Evolutionary conservation across 1,139 yeast species (phyloP), one percentile per base, ranked within the genome.

Genomic region (Blastobotrys ciferrii): DNA sequence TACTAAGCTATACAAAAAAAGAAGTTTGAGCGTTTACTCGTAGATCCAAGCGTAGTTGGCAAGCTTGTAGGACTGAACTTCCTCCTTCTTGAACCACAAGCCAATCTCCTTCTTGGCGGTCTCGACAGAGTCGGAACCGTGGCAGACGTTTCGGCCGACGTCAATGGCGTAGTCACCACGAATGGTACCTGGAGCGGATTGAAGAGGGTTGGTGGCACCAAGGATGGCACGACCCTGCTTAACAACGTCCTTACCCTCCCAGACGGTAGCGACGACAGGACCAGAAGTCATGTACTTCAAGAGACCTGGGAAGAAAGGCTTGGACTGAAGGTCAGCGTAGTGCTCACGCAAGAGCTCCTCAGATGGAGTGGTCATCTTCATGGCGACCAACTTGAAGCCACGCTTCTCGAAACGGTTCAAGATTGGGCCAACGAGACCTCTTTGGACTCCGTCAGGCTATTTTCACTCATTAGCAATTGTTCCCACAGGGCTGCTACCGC

Each of bases 211-310:
- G 77, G 98, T 94, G 64, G 98, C 98, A 77, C 99, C 99, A 68
- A 94, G 83, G 71, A 94, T 84, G 68, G 80, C 84, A 80, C 99
- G 87, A 73, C 98, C 98, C 75, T 87, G 95, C 80, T 89, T 89
- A 74, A 94, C 98, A 72, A 84, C 98, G 70, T 92, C 97, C 81
- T 91, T 92, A 76, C 99, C 99, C 77, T 94, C 98, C 98, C 98
- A 94, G 66, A 91, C 98, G 71, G 96, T 94, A 65, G 98, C 98
- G 67, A 92, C 82, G 64, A 94, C 87, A 71, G 99, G 99, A 65
- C 99, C 98, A 59, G 97, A 88, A 72, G 81, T 80, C 99, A 94
- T 92, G 89, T 91, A 91, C 64, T 89, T 79, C 70, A 88, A 80
- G 75, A 92, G 81, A 59, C 74, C 72, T 71, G 98, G 96, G 94